These are phyloP conservation scores for Recurvomyces mirabilis DNA, from an alignment of 495 filamentous ascomycete species.

Conservation along the genomic window DNA sequence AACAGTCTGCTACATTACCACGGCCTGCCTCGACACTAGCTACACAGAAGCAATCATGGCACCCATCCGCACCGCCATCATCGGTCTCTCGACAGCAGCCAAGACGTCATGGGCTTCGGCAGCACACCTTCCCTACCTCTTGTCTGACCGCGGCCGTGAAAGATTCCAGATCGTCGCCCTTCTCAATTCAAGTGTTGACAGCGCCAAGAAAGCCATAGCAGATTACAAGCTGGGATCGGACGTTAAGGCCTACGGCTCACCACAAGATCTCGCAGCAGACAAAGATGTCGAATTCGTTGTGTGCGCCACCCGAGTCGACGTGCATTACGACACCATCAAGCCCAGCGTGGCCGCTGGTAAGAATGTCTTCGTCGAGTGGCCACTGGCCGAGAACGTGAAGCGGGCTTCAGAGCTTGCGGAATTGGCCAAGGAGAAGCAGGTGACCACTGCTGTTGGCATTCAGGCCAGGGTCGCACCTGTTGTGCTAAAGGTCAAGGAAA, in stretches of 20 bases:
- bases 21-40: too few species aligned
- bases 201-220: constrained; percentile 40
- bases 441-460: constrained; percentile 40
- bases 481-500: constrained; percentile 34
- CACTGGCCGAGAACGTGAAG: constrained; percentile 28
- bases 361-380: constrained; percentile 50
- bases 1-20: too few species aligned
- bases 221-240: constrained; percentile 33
- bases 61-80: constrained; percentile 44
- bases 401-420: constrained; percentile 35
- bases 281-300: constrained; percentile 50
- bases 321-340: constrained; percentile 37
- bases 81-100: constrained; percentile 44
- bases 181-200: constrained; percentile 42
- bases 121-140: constrained; percentile 48
- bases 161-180: constrained; percentile 49
- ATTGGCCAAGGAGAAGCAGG: constrained; percentile 29
- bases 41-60: constrained; percentile 33
- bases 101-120: constrained; percentile 41
- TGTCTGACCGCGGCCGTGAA: constrained; percentile 22
- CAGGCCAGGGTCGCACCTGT: constrained; percentile 39
- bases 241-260: constrained; percentile 41
- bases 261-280: constrained; percentile 40
- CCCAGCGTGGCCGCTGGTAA: constrained; percentile 46
- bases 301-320: constrained; percentile 42